Conservation (phyloP, 1,284 basidiomycete genomes). For the Salmacisia buchloeana region DNA sequence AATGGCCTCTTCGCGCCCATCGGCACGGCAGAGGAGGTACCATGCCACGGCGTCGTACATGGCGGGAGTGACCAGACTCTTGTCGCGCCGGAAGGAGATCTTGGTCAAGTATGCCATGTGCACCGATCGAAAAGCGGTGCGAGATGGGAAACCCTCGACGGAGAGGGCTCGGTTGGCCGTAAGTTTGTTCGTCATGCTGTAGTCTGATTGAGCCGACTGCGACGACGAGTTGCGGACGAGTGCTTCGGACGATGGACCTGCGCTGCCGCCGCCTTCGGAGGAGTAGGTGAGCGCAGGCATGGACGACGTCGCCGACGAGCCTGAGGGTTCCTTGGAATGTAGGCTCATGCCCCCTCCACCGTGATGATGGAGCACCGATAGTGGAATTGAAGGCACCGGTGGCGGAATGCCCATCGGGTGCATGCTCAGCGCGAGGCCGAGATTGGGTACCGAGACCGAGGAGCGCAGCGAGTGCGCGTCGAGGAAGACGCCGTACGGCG, state of each 20-base stretch:
- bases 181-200: constrained; percentile 7
- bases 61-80: constrained; percentile 8
- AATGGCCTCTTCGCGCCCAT: constrained; percentile 2
- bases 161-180: background rate
- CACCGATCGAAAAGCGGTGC: background rate
- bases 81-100: constrained; percentile 11
- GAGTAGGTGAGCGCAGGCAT: background rate
- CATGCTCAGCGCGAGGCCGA: constrained; percentile 1
- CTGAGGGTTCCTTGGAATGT: background rate
- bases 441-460: constrained; percentile 4
- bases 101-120: constrained; percentile 9
- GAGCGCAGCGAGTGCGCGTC: constrained; percentile 3
- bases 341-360: background rate
- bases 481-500: background rate
- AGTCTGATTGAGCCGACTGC: constrained; percentile 6
- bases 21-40: constrained; percentile 8
- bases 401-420: background rate
- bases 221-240: constrained; percentile 1
- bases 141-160: constrained; percentile 8
- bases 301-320: background rate
- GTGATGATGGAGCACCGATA: background rate
- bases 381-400: background rate
- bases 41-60: constrained; percentile 13
- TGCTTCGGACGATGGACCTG: background rate
- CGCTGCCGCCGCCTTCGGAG: constrained; percentile 2